Percentiles rank a stretch among this genome's conserved stretches.
These are phyloP conservation scores for Ceratobasidium sp. DNA, from an alignment of 1,284 basidiomycete genomes.

Conservation along the genomic window DNA sequence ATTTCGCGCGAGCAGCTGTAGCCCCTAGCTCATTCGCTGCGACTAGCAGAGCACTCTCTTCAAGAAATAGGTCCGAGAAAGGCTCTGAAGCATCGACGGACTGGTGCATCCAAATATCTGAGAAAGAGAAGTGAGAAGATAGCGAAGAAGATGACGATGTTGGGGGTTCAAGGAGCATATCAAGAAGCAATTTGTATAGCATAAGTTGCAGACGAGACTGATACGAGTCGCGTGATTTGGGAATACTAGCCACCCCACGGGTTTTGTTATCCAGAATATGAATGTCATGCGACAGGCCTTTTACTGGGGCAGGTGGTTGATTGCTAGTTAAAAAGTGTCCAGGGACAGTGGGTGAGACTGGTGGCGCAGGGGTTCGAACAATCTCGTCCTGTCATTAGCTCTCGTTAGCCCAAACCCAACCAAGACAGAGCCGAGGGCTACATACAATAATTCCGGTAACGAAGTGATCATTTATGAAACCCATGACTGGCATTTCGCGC, in stretches of 20 bases:
- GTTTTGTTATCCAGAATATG: conserved; percentile 81
- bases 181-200: conserved; percentile 80
- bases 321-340: background rate
- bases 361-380: conserved; percentile 45
- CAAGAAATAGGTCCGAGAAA: conserved; percentile 9
- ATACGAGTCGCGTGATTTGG: conserved; percentile 66
- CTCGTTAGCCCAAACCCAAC: background rate
- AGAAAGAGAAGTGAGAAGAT: conserved; percentile 58
- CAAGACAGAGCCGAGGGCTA: background rate
- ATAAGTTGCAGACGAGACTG: conserved; percentile 81
- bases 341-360: conserved; percentile 14
- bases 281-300: conserved; percentile 51
- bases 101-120: conserved; percentile 61
- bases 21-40: conserved; percentile 48
- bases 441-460: conserved; percentile 72
- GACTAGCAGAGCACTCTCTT: conserved; percentile 41
- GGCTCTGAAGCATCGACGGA: conserved; percentile 54
- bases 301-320: conserved; percentile 13
- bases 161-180: conserved; percentile 56
- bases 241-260: conserved; percentile 61
- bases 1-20: conserved; percentile 44
- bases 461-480: conserved; percentile 63
- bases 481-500: conserved; percentile 79
- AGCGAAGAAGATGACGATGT: background rate
- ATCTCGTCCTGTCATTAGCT: conserved; percentile 60